These are phyloP conservation scores for Candolleomyces eurysporus DNA, from an alignment of 768 basidiomycete genomes.

Conservation along the genomic window DNA sequence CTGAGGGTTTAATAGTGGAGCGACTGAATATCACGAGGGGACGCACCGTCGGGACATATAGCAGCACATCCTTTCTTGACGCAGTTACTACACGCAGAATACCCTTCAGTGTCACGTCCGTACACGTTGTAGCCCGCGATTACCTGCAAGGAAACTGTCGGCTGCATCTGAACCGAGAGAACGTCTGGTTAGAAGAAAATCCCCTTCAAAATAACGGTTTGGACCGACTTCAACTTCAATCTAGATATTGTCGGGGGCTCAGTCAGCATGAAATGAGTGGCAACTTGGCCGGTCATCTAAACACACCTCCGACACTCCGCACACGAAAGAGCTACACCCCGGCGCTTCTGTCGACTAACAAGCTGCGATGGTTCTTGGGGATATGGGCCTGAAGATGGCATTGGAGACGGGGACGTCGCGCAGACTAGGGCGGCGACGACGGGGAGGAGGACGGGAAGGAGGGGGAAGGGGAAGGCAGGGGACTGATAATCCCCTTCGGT, in stretches of 20 bases:
- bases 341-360: conserved; percentile 46
- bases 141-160: conserved; percentile 68
- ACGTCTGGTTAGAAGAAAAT: conserved; percentile 8
- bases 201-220: conserved; percentile 12
- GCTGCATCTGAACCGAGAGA: conserved; percentile 43
- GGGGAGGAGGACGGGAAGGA: conserved; percentile 24
- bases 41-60: conserved; percentile 64
- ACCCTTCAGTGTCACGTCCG: conserved; percentile 10
- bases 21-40: conserved; percentile 2
- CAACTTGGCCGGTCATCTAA: neutral
- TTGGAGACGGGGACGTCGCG: conserved; percentile 9
- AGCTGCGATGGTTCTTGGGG: conserved; percentile 16
- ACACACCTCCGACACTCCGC: conserved; percentile 67
- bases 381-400: conserved; percentile 1
- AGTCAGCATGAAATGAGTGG: conserved; percentile 11
- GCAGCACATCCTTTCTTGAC: conserved; percentile 57
- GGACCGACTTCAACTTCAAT: conserved; percentile 62
- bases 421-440: conserved; percentile 9
- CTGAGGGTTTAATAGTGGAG: conserved; percentile 12
- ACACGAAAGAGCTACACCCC: conserved; percentile 57
- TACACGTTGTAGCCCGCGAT: conserved; percentile 6
- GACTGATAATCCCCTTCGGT: conserved; percentile 2
- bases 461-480: conserved; percentile 11
- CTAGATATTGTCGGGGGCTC: conserved; percentile 30
- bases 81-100: conserved; percentile 41